phyloP scores from a whole-genome alignment of 2,329 filamentous ascomycete species.

The Pyrenochaeta sp. region DNA sequence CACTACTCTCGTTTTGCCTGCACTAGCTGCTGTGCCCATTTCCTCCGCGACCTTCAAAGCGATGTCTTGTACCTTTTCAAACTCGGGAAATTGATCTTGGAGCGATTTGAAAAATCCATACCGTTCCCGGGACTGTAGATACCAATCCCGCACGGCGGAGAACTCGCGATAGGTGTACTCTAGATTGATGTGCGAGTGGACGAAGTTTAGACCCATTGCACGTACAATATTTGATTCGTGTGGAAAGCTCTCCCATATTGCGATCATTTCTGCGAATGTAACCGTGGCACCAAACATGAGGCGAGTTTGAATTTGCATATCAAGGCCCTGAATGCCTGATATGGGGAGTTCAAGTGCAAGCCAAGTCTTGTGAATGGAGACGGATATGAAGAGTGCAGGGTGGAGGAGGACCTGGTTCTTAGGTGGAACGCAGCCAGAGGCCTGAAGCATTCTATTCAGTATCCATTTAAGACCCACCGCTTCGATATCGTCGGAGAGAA shows the following conservation, averaged over 20 bases:
- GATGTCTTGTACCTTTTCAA: slow-evolving; percentile 1
- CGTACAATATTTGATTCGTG: slow-evolving; percentile 12
- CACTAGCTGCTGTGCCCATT: not conserved
- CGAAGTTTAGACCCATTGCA: slow-evolving; percentile 26
- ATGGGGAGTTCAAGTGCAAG: slow-evolving; percentile 23
- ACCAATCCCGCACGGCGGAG: slow-evolving; percentile 16
- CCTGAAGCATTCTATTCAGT: slow-evolving; percentile 28
- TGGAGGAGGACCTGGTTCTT: slow-evolving; percentile 10
- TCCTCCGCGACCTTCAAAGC: not conserved
- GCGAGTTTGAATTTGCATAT: slow-evolving; percentile 19
- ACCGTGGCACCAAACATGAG: slow-evolving; percentile 22
- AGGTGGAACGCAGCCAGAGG: slow-evolving; percentile 4
- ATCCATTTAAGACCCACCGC: slow-evolving; percentile 25
- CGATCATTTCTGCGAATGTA: slow-evolving; percentile 14
- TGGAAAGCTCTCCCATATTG: slow-evolving; percentile 26
- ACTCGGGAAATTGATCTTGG: slow-evolving; percentile 13
- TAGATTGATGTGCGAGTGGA: slow-evolving; percentile 9
- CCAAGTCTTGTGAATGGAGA: slow-evolving; percentile 33
- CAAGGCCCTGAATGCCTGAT: slow-evolving; percentile 19
- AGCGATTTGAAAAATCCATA: slow-evolving; percentile 15
- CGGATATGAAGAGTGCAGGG: slow-evolving; percentile 12
- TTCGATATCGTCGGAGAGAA: slow-evolving; percentile 18
- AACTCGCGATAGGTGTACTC: slow-evolving; percentile 16
- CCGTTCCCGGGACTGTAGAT: slow-evolving; percentile 4
- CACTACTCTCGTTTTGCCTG: not conserved